These are phyloP conservation scores for Extremus antarcticus DNA, from an alignment of 495 filamentous ascomycete genomes.

Conservation along the genomic window DNA sequence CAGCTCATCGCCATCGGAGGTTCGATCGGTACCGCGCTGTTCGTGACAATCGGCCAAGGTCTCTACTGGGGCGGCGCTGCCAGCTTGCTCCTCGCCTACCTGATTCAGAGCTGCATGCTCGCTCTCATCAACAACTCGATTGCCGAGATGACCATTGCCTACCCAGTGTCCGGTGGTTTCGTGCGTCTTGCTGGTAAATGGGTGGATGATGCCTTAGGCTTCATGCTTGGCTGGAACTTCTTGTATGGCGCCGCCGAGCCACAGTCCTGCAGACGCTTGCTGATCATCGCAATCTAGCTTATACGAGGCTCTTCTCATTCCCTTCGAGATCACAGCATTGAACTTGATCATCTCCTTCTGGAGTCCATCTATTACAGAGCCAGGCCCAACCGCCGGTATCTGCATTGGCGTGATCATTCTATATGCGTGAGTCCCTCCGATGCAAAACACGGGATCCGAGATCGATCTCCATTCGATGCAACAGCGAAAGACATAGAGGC, in stretches of 20 bases:
- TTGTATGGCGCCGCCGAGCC: too few species aligned
- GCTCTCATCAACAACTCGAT: slow-evolving; percentile 37
- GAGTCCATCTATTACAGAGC: slow-evolving; percentile 23
- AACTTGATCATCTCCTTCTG: slow-evolving; percentile 39
- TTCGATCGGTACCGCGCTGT: slow-evolving; percentile 30
- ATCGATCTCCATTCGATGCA: too few species aligned
- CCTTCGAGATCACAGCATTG: slow-evolving; percentile 43
- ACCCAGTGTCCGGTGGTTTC: slow-evolving; percentile 37
- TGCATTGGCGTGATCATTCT: slow-evolving; percentile 27
- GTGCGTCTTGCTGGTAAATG: slow-evolving; percentile 36
- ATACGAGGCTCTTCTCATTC: slow-evolving; percentile 44
- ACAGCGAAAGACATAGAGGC: not conserved
- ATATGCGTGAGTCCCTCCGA: slow-evolving; percentile 12
- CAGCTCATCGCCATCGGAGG: slow-evolving; percentile 34
- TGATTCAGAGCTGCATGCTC: slow-evolving; percentile 20
- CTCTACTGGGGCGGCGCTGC: slow-evolving; percentile 27
- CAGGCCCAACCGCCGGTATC: slow-evolving; percentile 33
- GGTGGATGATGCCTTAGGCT: slow-evolving; percentile 48
- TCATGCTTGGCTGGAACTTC: slow-evolving; percentile 49
- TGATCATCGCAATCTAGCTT: slow-evolving; percentile 21
- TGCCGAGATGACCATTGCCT: slow-evolving; percentile 37
- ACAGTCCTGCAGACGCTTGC: not conserved
- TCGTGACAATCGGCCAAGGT: slow-evolving; percentile 27
- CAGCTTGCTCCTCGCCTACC: slow-evolving; percentile 27
- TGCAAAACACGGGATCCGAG: not conserved